Base-by-base conservation (phyloP, 179 eudicot species). In the Carnegiea gigantea region DNA sequence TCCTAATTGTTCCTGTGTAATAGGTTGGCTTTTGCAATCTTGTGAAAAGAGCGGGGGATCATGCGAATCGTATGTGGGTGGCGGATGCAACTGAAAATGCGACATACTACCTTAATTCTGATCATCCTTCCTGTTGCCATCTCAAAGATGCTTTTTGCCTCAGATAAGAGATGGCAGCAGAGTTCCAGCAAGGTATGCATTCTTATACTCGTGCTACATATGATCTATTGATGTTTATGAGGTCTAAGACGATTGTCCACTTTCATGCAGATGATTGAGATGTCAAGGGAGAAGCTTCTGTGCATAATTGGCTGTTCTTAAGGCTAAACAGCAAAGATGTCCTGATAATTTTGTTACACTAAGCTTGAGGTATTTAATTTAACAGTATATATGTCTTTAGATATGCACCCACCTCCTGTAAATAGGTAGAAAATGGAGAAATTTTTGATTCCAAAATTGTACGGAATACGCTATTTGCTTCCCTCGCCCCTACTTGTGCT, bases 71-170 rank as follows among this genome's bases (percentile, higher is more conserved):
- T 84, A 82, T 95, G 75, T 94, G 98, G 98, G 97, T 94, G 80
- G 99, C 99, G 26, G 98, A 94, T 81, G 91, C 98, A 84, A 91
- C 95, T 51, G 95, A 92, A 89, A 90, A 92, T 83, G 90, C 99
- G 40, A 87, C 88, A 51, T 94, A 92, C 79, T 89, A 78, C 83
- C 85, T 95, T 84, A 90, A 85, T 85, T 86, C 83, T 87, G 92
- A 88, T 80, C 80, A 78, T 73, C 75, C 68, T 72, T 77, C 77
- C 62, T 86, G 80, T 71, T 87, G 82, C 74, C 97, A 95, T 90
- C 89, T 95, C 49, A 94, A 90, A 78, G 87, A 90, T 79, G 93
- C 97, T 75, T 92, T n/a, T 89, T 81, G 85, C 83, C 64, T 83
- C 85, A 40, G 89, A 89, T 73, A 84, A 88, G 80, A 90, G 86